Conservation (phyloP, 345 rosid species). For the Cochlearia excelsa region DNA sequence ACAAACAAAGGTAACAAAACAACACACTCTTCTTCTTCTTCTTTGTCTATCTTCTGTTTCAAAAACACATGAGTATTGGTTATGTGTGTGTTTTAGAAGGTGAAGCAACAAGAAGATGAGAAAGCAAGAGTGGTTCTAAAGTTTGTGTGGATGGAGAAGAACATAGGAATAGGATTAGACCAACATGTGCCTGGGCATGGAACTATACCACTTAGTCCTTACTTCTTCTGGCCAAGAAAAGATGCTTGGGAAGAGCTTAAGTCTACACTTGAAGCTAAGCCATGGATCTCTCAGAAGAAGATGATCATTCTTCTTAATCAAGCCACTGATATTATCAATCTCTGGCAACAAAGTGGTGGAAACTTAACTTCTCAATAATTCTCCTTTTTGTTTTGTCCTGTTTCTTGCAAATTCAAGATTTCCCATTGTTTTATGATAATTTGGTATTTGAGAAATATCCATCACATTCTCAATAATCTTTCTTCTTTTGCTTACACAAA, state of each 20-base stretch:
- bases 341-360: conserved; percentile 88
- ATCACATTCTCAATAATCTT: no score
- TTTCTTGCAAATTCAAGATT: conserved; percentile 12
- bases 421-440: neutral
- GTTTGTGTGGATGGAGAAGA: conserved; percentile 90
- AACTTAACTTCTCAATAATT: conserved; percentile 44
- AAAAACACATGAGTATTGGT: neutral
- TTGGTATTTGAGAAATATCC: neutral
- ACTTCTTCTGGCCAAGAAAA: conserved; percentile 79
- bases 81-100: conserved; percentile 29
- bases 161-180: conserved; percentile 70
- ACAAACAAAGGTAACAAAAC: conserved; percentile 36
- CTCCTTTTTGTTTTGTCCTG: neutral
- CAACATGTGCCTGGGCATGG: conserved; percentile 73
- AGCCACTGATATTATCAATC: conserved; percentile 75
- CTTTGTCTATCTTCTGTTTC: conserved; percentile 16
- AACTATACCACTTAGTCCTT: conserved; percentile 68
- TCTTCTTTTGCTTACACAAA: no score
- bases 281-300: conserved; percentile 81
- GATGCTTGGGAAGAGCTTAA: conserved; percentile 92
- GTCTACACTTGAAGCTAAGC: conserved; percentile 64
- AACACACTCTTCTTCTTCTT: neutral
- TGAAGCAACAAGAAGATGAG: conserved; percentile 40
- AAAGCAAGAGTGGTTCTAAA: conserved; percentile 67
- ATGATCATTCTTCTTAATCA: conserved; percentile 78